Evolutionary conservation across 768 basidiomycete genomes (phyloP).

Genomic region (Chlorophyllum brunneum): DNA sequence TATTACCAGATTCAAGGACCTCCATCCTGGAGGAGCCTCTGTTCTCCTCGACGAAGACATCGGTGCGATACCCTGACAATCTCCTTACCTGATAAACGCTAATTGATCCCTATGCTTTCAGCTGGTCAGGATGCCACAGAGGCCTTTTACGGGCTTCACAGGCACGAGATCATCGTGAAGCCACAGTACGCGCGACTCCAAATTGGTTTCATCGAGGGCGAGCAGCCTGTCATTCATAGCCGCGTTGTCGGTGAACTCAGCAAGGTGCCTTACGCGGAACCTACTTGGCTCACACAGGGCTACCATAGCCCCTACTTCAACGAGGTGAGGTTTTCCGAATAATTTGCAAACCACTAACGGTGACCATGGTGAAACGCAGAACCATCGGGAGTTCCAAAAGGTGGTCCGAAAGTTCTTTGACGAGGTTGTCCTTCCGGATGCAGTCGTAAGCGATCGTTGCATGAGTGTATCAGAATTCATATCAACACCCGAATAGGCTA

Average conservation of each 20-base stretch:
- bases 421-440: conserved; percentile 59
- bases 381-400: conserved; percentile 58
- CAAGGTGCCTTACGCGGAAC: conserved; percentile 87
- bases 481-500: conserved; percentile 40
- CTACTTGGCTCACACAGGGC: conserved; percentile 68
- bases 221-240: conserved; percentile 55
- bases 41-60: conserved; percentile 78
- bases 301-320: conserved; percentile 80
- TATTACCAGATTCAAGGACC: conserved; percentile 70
- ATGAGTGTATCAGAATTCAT: neutral
- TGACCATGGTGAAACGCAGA: conserved; percentile 32
- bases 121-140: conserved; percentile 90
- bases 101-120: conserved; percentile 21
- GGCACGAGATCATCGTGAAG: conserved; percentile 78
- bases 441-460: conserved; percentile 18
- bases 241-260: conserved; percentile 64
- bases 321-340: conserved; percentile 37
- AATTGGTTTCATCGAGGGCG: conserved; percentile 70
- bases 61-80: conserved; percentile 40
- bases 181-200: conserved; percentile 76
- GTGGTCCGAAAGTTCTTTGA: conserved; percentile 72
- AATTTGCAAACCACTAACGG: conserved; percentile 19
- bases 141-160: conserved; percentile 87
- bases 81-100: neutral
- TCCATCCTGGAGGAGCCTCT: conserved; percentile 84